phyloP scores from a whole-genome alignment of 805 yeast species.

The Candida broadrunensis region DNA sequence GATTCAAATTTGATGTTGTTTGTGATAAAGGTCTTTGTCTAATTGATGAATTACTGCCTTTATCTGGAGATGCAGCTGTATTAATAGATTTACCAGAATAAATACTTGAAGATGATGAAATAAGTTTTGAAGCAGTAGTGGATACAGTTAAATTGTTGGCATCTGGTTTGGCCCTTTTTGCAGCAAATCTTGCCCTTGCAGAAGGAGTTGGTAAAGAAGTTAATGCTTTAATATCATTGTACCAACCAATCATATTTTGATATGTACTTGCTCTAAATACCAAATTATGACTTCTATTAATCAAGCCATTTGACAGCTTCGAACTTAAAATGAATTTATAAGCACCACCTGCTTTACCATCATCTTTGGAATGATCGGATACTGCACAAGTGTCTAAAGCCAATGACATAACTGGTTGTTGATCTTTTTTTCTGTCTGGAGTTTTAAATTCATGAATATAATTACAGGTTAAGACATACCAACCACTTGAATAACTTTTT shows the following conservation, averaged over 20 bases:
- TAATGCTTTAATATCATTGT: slow-evolving; percentile 66
- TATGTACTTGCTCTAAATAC: slow-evolving; percentile 90
- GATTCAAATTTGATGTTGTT: slow-evolving; percentile 17
- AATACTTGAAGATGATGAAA: slow-evolving; percentile 16
- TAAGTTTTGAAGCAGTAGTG: slow-evolving; percentile 1
- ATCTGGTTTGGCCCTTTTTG: slow-evolving; percentile 14
- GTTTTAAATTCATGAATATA: slow-evolving; percentile 89
- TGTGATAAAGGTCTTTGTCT: slow-evolving; percentile 20
- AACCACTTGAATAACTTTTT: slow-evolving; percentile 87
- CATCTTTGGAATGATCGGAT: slow-evolving; percentile 77
- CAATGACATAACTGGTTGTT: slow-evolving; percentile 79
- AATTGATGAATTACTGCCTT: slow-evolving; percentile 8
- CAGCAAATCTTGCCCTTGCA: slow-evolving; percentile 47
- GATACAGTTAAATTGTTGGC: neutral
- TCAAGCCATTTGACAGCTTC: slow-evolving; percentile 65
- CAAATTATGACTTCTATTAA: slow-evolving; percentile 86
- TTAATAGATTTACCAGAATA: slow-evolving; percentile 1
- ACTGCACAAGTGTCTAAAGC: slow-evolving; percentile 76
- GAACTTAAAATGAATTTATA: slow-evolving; percentile 80
- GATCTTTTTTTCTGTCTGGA: slow-evolving; percentile 76
- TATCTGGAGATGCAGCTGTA: slow-evolving; percentile 7
- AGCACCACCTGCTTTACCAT: slow-evolving; percentile 50
- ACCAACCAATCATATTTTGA: slow-evolving; percentile 82
- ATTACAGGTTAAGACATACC: slow-evolving; percentile 86
- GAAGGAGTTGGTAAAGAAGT: slow-evolving; percentile 61